Evolutionary conservation across 1,284 basidiomycete genomes (phyloP).

Genomic region (Cryptococcus maquisensis): DNA sequence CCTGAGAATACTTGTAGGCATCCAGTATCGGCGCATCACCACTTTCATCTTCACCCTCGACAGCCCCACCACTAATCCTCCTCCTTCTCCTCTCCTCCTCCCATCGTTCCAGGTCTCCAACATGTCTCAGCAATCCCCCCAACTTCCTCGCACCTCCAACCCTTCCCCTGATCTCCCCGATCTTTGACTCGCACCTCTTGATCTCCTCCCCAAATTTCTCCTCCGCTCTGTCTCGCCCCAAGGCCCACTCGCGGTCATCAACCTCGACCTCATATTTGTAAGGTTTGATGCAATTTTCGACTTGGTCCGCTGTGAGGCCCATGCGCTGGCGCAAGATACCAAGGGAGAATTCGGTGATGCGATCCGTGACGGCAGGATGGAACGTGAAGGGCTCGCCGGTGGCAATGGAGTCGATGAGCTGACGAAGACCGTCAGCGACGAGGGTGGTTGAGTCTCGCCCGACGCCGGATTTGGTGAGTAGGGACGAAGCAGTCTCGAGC

Average conservation of each 20-base stretch:
- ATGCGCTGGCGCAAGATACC: slow-evolving; percentile 87
- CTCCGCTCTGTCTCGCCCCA: slow-evolving; percentile 69
- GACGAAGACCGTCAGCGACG: slow-evolving; percentile 89
- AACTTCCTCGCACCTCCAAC: slow-evolving; percentile 81
- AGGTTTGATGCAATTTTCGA: slow-evolving; percentile 99
- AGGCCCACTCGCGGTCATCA: slow-evolving; percentile 85
- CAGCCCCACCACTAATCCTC: slow-evolving; percentile 43
- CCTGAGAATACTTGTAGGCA: slow-evolving; percentile 85
- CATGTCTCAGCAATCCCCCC: slow-evolving; percentile 72
- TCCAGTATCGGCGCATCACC: slow-evolving; percentile 55
- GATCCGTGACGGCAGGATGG: slow-evolving; percentile 81
- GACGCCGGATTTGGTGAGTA: slow-evolving; percentile 95
- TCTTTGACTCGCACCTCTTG: slow-evolving; percentile 74
- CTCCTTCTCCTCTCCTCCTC: slow-evolving; percentile 61
- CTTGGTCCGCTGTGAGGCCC: slow-evolving; percentile 90
- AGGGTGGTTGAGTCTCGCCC: slow-evolving; percentile 88
- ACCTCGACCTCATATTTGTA: slow-evolving; percentile 90
- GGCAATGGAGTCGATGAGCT: slow-evolving; percentile 82
- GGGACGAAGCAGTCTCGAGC: slow-evolving; percentile 82
- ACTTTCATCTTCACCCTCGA: slow-evolving; percentile 37
- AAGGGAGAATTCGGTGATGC: slow-evolving; percentile 87
- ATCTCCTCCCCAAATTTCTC: slow-evolving; percentile 80
- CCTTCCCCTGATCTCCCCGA: slow-evolving; percentile 76
- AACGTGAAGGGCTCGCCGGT: slow-evolving; percentile 84
- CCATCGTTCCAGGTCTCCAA: slow-evolving; percentile 74